phyloP scores from a whole-genome alignment of 108 stramenopile species.

The Stephanodiscus minutulus region DNA sequence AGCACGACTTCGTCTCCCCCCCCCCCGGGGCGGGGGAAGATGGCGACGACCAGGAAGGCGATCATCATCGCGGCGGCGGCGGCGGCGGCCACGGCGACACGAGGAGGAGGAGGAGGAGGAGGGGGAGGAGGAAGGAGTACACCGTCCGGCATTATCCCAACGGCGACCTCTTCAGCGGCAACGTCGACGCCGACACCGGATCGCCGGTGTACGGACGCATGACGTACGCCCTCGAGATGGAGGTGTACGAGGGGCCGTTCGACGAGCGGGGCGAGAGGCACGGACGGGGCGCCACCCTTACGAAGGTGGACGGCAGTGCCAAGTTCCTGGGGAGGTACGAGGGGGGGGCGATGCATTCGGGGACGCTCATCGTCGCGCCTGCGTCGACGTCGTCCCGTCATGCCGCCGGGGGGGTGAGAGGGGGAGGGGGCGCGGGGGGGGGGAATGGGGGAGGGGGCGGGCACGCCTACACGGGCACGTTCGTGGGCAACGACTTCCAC shows the following conservation, averaged over 20 bases:
- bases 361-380: slow-evolving; percentile 31
- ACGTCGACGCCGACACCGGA: slow-evolving; percentile 23
- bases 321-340: slow-evolving; percentile 48
- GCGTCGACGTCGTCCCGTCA: not conserved
- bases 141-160: slow-evolving; percentile 36
- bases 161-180: slow-evolving; percentile 50
- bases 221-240: slow-evolving; percentile 35
- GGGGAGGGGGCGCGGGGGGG: too few species aligned
- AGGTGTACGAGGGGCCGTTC: slow-evolving; percentile 53
- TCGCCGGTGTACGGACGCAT: slow-evolving; percentile 36
- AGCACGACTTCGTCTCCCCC: not conserved
- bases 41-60: not conserved
- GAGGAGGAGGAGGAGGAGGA: too few species aligned
- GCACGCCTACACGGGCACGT: slow-evolving; percentile 47
- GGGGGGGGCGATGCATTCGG: slow-evolving; percentile 34
- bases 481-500: slow-evolving; percentile 35
- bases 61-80: not conserved
- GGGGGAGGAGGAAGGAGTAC: slow-evolving; percentile 16
- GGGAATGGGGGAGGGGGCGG: not conserved
- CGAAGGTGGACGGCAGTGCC: slow-evolving; percentile 41
- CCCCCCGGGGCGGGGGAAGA: not conserved
- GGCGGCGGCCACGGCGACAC: not conserved
- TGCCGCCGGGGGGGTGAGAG: not conserved
- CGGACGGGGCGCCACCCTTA: slow-evolving; percentile 37
- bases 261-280: slow-evolving; percentile 31